Conservation (phyloP, 1,284 basidiomycete genomes). For the Irpex sp. region DNA sequence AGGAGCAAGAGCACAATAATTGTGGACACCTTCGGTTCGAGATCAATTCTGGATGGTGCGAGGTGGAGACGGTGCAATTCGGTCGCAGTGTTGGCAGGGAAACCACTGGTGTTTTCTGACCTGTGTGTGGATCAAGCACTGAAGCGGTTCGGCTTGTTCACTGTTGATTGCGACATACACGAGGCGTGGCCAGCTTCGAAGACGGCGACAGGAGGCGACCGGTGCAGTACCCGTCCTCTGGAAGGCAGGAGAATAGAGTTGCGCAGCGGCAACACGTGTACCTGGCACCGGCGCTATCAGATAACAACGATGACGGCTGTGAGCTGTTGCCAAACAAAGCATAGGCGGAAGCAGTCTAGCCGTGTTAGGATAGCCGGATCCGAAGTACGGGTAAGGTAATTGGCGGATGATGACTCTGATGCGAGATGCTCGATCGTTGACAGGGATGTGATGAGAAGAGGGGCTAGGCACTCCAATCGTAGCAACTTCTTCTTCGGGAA, state of each 20-base stretch:
- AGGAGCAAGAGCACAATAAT: no score
- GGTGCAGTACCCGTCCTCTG: background rate
- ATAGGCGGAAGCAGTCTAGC: constrained; percentile 2
- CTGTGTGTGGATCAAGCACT: no score
- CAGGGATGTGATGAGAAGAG: constrained; percentile 3
- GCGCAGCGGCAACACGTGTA: background rate
- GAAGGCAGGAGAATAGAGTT: background rate
- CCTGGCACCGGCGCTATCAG: background rate
- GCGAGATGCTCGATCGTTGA: constrained; percentile 2
- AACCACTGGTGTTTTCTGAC: no score
- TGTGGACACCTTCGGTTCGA: no score
- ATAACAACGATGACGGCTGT: background rate
- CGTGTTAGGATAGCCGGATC: background rate
- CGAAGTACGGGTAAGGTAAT: background rate
- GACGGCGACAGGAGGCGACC: background rate
- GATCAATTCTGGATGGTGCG: no score
- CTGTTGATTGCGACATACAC: background rate
- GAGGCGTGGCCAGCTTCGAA: background rate
- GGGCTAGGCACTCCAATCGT: constrained; percentile 3
- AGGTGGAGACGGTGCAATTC: no score
- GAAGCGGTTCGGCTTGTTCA: no score
- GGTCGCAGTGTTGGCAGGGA: no score
- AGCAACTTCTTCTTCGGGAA: constrained; percentile 1
- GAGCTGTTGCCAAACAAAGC: background rate
- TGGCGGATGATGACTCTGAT: constrained; percentile 1